Percentiles rank a stretch among this genome's conserved stretches.
Conservation (phyloP, 257 asterid species). For the Nyctanthes arbortristis region DNA sequence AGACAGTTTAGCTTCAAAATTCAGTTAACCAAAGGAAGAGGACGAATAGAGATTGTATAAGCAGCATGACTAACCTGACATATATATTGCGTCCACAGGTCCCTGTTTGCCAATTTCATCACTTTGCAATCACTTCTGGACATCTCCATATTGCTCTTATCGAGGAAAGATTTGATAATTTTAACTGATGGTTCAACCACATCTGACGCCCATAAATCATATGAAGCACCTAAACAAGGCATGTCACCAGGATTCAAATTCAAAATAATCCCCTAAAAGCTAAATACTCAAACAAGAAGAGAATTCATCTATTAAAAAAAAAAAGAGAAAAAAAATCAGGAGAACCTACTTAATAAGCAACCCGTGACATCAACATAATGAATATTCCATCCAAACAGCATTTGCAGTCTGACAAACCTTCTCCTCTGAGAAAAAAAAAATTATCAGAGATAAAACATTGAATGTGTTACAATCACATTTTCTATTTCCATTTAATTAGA, state of each 20-base stretch:
- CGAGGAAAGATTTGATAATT: slow-evolving; percentile 60
- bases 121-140: slow-evolving; percentile 25
- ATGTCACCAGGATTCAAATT: slow-evolving; percentile 8
- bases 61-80: slow-evolving; percentile 61
- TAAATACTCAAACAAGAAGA: background rate
- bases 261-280: background rate
- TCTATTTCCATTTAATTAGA: too few relatives aligned
- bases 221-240: slow-evolving; percentile 39
- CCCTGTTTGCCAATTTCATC: slow-evolving; percentile 42
- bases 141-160: slow-evolving; percentile 22
- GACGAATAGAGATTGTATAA: background rate
- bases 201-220: slow-evolving; percentile 57
- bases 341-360: slow-evolving; percentile 51
- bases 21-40: too few relatives aligned
- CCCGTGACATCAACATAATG: slow-evolving; percentile 69
- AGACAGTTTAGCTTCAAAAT: background rate
- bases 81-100: slow-evolving; percentile 70
- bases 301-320: slow-evolving; percentile 1
- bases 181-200: slow-evolving; percentile 62
- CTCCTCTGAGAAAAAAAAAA: slow-evolving; percentile 57
- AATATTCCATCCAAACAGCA: slow-evolving; percentile 79
- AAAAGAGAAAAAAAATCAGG: background rate
- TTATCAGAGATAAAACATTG: slow-evolving; percentile 1
- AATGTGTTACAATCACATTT: too few relatives aligned
- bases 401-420: slow-evolving; percentile 66